Conservation (phyloP, 2,329 filamentous ascomycete genomes). For the Phyllosticta capitalensis region DNA sequence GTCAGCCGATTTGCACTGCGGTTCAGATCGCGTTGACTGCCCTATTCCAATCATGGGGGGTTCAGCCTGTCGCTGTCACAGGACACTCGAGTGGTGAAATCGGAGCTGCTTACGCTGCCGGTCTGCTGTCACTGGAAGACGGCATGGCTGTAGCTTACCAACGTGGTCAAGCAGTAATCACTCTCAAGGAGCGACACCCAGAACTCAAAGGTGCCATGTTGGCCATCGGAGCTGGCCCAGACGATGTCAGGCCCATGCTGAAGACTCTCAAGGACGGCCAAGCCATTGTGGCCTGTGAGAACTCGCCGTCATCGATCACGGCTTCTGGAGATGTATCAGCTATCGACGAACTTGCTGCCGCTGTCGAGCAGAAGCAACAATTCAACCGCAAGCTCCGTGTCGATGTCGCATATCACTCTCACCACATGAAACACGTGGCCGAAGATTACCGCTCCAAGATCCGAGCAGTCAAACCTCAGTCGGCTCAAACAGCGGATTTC, state of each 20-base stretch:
- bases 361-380: constrained; percentile 25
- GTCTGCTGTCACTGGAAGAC: constrained; percentile 14
- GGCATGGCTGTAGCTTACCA: constrained; percentile 22
- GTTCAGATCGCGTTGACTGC: constrained; percentile 21
- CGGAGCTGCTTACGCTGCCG: constrained; percentile 20
- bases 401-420: constrained; percentile 37
- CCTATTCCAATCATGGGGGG: constrained; percentile 19
- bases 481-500: constrained; percentile 2
- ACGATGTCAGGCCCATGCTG: neutral
- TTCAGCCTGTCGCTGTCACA: constrained; percentile 17
- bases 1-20: constrained; percentile 19
- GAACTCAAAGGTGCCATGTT: constrained; percentile 5
- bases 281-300: constrained; percentile 23
- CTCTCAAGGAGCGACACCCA: constrained; percentile 4
- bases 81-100: constrained; percentile 26
- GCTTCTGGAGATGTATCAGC: constrained; percentile 34
- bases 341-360: constrained; percentile 23
- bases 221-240: constrained; percentile 3
- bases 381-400: constrained; percentile 35
- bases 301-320: constrained; percentile 35
- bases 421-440: constrained; percentile 31
- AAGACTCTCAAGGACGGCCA: neutral
- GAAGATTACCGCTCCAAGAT: constrained; percentile 16
- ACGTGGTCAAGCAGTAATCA: constrained; percentile 6
- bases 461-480: neutral